A percentile compares a stretch with the other conserved stretches of the same genome.
phyloP scores from a whole-genome alignment of 169 alveolate genomes.

The Plasmodium vivax region DNA sequence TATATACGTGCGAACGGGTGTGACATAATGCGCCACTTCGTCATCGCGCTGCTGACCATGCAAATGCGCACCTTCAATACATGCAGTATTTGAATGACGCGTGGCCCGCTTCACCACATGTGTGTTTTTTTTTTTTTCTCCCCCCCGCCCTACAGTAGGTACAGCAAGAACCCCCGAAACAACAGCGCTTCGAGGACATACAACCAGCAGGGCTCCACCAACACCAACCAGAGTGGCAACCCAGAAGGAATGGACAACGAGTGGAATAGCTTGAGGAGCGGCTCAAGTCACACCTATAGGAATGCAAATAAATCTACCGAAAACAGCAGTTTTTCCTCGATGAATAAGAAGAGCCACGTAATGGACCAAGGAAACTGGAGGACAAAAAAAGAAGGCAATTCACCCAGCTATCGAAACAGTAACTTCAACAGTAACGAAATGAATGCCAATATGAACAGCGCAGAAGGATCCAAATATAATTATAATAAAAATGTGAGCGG shows the following conservation, averaged over 20 bases:
- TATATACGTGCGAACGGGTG: background rate
- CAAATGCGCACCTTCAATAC: background rate
- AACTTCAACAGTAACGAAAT: slow-evolving; percentile 14
- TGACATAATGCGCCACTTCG: background rate
- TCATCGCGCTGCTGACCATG: background rate
- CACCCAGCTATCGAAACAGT: slow-evolving; percentile 8
- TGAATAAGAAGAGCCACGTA: slow-evolving; percentile 17
- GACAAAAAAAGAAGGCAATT: slow-evolving; percentile 3
- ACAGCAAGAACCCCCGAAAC: background rate
- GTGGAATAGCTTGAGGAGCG: slow-evolving; percentile 24
- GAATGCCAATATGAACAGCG: background rate
- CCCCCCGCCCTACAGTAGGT: background rate
- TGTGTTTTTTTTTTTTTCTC: background rate
- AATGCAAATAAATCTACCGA: slow-evolving; percentile 36
- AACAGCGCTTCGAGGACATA: background rate
- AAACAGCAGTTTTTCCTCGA: background rate
- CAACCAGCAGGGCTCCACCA: slow-evolving; percentile 3
- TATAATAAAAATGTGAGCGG: slow-evolving; percentile 42
- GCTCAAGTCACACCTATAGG: slow-evolving; percentile 15
- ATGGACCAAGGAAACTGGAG: slow-evolving; percentile 44
- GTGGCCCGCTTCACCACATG: background rate
- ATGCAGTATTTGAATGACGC: background rate
- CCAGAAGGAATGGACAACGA: slow-evolving; percentile 6
- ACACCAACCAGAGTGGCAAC: background rate
- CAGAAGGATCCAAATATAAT: slow-evolving; percentile 17